Conservation (phyloP, 2,329 filamentous ascomycete species). For the Sarocladium strictum region DNA sequence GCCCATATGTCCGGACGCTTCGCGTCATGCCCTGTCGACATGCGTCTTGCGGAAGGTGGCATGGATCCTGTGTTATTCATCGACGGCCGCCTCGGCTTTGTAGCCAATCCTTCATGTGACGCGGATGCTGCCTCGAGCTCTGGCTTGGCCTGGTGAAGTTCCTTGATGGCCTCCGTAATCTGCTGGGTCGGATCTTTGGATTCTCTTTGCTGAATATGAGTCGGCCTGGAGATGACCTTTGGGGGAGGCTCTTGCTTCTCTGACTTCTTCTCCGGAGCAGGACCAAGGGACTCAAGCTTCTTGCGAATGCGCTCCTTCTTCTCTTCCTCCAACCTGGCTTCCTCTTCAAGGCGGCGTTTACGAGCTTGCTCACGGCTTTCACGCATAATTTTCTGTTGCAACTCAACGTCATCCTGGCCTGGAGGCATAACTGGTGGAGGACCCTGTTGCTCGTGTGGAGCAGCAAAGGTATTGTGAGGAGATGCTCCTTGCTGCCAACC, state of each 20-base stretch:
- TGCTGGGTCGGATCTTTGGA: slow-evolving; percentile 9
- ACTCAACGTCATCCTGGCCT: slow-evolving; percentile 45
- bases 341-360: slow-evolving; percentile 61
- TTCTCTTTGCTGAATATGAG: slow-evolving; percentile 29
- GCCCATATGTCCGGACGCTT: slow-evolving; percentile 32
- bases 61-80: slow-evolving; percentile 14
- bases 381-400: slow-evolving; percentile 66
- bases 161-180: slow-evolving; percentile 1
- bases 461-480: slow-evolving; percentile 35
- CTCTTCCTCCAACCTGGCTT: slow-evolving; percentile 66
- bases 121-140: not conserved
- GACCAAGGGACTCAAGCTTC: slow-evolving; percentile 66
- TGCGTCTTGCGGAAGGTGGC: slow-evolving; percentile 19
- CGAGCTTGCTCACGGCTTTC: slow-evolving; percentile 64
- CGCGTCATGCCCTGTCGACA: slow-evolving; percentile 26
- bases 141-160: slow-evolving; percentile 6
- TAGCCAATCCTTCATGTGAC: not conserved
- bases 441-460: slow-evolving; percentile 24
- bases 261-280: slow-evolving; percentile 54
- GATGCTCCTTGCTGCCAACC: slow-evolving; percentile 25
- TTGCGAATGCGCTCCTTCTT: slow-evolving; percentile 64
- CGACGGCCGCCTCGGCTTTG: slow-evolving; percentile 13
- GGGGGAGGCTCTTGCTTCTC: slow-evolving; percentile 43
- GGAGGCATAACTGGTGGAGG: slow-evolving; percentile 26
- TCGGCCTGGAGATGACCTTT: slow-evolving; percentile 32